A percentile compares a stretch with the other conserved stretches of the same genome.
These are phyloP conservation scores for Ophiostoma sp. DNA, from an alignment of 2,329 filamentous ascomycete genomes.

Conservation along the genomic window DNA sequence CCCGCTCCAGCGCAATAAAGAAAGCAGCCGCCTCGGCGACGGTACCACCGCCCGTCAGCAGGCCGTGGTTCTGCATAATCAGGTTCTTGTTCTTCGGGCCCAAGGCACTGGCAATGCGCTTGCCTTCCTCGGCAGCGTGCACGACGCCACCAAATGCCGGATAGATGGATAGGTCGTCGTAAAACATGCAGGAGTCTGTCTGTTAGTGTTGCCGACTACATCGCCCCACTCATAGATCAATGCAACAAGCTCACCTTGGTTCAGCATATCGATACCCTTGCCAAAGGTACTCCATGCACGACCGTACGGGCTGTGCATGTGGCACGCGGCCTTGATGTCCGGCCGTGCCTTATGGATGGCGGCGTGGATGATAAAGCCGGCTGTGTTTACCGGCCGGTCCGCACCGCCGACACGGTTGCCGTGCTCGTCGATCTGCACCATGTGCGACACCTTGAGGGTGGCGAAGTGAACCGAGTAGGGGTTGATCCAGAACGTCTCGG, in stretches of 20 bases:
- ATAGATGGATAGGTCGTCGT: conserved; percentile 53
- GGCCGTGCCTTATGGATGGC: conserved; percentile 53
- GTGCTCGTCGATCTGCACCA: conserved; percentile 52
- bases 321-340: conserved; percentile 53
- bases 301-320: conserved; percentile 51
- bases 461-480: conserved; percentile 54
- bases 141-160: conserved; percentile 55
- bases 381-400: conserved; percentile 49
- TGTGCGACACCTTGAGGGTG: conserved; percentile 50
- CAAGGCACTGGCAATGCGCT: conserved; percentile 41
- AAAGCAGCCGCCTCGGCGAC: conserved; percentile 60
- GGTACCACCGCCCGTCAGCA: conserved; percentile 54
- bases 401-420: conserved; percentile 47
- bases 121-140: conserved; percentile 50
- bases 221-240: not conserved
- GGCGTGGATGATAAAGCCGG: conserved; percentile 55
- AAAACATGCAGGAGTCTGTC: conserved; percentile 41
- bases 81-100: conserved; percentile 44
- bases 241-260: conserved; percentile 42
- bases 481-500: conserved; percentile 57
- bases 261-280: conserved; percentile 53
- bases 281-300: conserved; percentile 54
- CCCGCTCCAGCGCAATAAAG: conserved; percentile 56
- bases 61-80: conserved; percentile 57
- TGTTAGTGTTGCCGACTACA: not conserved